Evolutionary conservation across 2,329 filamentous ascomycete species (phyloP), one percentile per base, ranked within the genome.

Genomic region (Verticillium zaregamsianum): DNA sequence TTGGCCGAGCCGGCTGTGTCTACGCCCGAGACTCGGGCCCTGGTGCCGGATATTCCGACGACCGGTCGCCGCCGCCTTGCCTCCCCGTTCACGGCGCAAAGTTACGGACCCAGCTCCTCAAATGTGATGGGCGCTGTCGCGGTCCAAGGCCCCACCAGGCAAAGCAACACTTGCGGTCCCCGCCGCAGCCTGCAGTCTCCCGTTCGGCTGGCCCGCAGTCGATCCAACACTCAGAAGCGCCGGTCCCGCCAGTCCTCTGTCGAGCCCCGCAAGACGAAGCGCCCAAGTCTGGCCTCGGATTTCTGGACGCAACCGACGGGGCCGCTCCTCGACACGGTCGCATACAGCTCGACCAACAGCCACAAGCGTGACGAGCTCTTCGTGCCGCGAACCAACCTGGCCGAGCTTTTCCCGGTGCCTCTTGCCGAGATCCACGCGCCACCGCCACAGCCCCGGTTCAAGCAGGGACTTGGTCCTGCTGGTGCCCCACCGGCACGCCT

Each of bases 51-150:
- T 68, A 64, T 66, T 1, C 71, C 59, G 23, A 57, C 49, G 45
- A 54, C 49, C 0, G 72, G 74, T 58, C 72, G 72, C 55, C 70
- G 71, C 12, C 77, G 79, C 3, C 77, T 86, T 3, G 82, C 79
- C 1, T 86, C 85, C 3, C 84, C 85, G 0, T 86, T 88, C 63
- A 74, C 77, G 23, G 79, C 84, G 35, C 82, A 78, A 64, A 88
- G 85, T 66, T 88, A 88, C 66, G 86, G 86, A 0, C 86, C 85
- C 1, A 87, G 83, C 71, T 85, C 85, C 14, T 86, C 85, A 4
- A 77, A 73, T 20, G 77, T 79, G 0, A 71, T 85, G 7, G 75
- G 75, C 3, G 77, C 76, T 8, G 74, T 73, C 52, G 71, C 79
- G 15, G 73, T 70, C 9, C 70, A 77, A 11, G 68, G 68, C 17